A percentile compares a stretch with the other conserved stretches of the same genome.
Evolutionary conservation across 2,329 filamentous ascomycete species (phyloP).

Genomic region (Fusarium chlamydosporum): DNA sequence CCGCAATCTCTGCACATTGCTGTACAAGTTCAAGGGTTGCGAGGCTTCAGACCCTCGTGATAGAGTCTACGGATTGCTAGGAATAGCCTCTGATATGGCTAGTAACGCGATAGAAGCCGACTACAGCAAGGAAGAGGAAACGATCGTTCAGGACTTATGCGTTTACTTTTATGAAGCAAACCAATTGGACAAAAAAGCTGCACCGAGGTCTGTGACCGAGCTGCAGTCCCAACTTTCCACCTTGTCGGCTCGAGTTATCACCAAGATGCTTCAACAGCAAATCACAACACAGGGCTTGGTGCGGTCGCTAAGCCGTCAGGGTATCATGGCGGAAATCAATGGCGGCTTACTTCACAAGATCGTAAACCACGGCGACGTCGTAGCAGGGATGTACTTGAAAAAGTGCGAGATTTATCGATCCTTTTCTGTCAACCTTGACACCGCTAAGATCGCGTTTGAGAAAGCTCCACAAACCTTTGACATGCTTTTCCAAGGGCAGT

Average conservation of each 20-base stretch:
- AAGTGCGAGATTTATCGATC: not conserved
- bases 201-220: not conserved
- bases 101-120: not conserved
- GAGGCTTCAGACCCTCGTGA: constrained; percentile 19
- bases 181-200: rapidly evolving
- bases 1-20: constrained; percentile 8
- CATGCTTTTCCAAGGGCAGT: rapidly evolving
- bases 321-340: not conserved
- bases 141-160: not conserved
- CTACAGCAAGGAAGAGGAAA: not conserved
- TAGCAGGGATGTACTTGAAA: rapidly evolving
- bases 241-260: not conserved
- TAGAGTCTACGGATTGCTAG: constrained; percentile 19
- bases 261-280: rapidly evolving
- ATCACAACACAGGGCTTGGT: rapidly evolving
- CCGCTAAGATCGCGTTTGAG: no score
- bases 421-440: no score
- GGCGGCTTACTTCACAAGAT: no score
- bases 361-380: not conserved
- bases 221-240: not conserved
- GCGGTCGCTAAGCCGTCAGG: not conserved
- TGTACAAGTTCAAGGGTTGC: constrained; percentile 9
- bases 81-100: constrained; percentile 3
- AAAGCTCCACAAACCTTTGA: not conserved
- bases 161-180: not conserved